These are phyloP conservation scores for Canavalia ensiformis DNA, from an alignment of 306 rosid genomes.

Conservation along the genomic window DNA sequence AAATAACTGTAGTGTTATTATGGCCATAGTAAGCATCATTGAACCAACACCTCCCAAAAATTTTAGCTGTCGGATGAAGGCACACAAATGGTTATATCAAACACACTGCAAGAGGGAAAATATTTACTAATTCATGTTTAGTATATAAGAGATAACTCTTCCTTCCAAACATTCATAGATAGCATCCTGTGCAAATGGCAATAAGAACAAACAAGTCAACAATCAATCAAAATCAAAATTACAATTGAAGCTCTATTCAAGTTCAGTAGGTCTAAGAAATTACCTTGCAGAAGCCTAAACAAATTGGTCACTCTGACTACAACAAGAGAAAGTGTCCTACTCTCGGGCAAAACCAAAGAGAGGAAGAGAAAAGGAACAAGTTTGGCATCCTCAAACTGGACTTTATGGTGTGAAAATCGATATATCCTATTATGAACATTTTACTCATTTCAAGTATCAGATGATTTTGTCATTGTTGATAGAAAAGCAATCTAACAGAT, in stretches of 20 bases:
- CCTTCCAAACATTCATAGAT: background rate
- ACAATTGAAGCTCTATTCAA: background rate
- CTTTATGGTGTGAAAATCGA: background rate
- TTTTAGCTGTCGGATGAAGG: too few relatives aligned
- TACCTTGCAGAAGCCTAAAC: background rate
- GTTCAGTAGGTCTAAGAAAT: slow-evolving; percentile 25
- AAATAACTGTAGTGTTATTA: background rate
- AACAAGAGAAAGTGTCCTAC: background rate
- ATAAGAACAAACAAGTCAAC: background rate
- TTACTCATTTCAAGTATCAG: background rate
- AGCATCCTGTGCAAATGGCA: background rate
- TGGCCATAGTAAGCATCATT: background rate
- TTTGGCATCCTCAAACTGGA: background rate
- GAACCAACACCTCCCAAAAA: background rate
- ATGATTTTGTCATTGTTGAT: background rate
- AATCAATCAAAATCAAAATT: slow-evolving; percentile 20
- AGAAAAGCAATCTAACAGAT: background rate
- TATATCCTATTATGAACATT: background rate
- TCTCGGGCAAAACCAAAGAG: background rate
- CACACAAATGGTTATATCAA: background rate
- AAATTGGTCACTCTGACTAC: background rate
- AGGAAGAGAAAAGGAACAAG: background rate
- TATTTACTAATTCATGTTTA: background rate
- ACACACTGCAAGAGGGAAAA: background rate
- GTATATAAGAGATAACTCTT: background rate